phyloP scores from a whole-genome alignment of 495 filamentous ascomycete genomes.

The Geopyxis carbonaria region DNA sequence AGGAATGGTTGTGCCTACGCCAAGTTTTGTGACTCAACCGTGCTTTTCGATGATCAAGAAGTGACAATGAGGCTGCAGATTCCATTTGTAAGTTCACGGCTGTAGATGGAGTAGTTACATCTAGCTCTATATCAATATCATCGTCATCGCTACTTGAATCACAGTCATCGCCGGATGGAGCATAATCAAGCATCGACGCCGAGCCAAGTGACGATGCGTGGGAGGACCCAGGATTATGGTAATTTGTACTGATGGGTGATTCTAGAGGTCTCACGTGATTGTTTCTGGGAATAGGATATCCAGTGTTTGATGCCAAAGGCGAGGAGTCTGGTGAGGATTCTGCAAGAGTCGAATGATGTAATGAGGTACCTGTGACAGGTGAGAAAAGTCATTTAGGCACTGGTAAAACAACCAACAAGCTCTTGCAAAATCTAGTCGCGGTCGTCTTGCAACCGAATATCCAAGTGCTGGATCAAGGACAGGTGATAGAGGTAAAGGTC shows the following conservation, averaged over 20 bases:
- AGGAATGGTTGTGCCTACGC: not conserved
- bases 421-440: conserved; percentile 24
- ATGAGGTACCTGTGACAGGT: conserved; percentile 51
- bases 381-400: no score
- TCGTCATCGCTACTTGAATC: conserved; percentile 22
- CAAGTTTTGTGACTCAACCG: conserved; percentile 7
- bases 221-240: conserved; percentile 27
- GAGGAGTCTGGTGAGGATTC: conserved; percentile 88
- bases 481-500: conserved; percentile 19
- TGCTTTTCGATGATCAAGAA: conserved; percentile 24
- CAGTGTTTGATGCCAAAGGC: conserved; percentile 34
- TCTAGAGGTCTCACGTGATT: conserved; percentile 27
- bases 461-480: conserved; percentile 23
- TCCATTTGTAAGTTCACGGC: conserved; percentile 14
- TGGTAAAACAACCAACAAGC: conserved; percentile 8
- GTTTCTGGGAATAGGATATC: conserved; percentile 26
- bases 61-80: conserved; percentile 21
- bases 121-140: conserved; percentile 17
- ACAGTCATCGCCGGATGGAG: conserved; percentile 20
- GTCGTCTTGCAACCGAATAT: conserved; percentile 23
- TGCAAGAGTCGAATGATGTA: conserved; percentile 88
- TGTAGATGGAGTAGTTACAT: not conserved
- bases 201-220: conserved; percentile 31
- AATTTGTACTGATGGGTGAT: conserved; percentile 19
- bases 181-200: conserved; percentile 23